Conservation (phyloP, 2,329 filamentous ascomycete species). For the Calonectria pteridis region DNA sequence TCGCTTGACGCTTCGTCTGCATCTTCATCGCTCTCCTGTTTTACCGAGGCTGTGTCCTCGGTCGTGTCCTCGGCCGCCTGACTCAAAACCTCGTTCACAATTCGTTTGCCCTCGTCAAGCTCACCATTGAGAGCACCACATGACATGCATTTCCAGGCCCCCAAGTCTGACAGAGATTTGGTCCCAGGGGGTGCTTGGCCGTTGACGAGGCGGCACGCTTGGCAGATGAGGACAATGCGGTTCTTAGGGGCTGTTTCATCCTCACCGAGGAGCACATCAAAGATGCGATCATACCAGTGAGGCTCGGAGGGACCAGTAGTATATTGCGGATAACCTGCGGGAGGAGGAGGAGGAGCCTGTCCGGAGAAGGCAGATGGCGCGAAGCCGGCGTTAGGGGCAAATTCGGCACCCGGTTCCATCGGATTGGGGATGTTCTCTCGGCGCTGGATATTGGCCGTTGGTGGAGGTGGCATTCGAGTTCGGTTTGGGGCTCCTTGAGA, state of each 20-base stretch:
- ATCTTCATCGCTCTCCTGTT: conserved; percentile 28
- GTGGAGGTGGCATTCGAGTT: conserved; percentile 67
- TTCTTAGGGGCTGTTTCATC: conserved; percentile 95
- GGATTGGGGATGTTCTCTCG: conserved; percentile 45
- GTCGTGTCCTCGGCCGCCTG: conserved; percentile 34
- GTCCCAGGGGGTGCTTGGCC: conserved; percentile 94
- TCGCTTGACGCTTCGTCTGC: conserved; percentile 13
- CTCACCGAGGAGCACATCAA: conserved; percentile 93
- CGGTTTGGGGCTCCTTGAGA: conserved; percentile 48
- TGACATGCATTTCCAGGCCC: conserved; percentile 88
- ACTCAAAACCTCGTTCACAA: conserved; percentile 74
- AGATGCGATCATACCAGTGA: conserved; percentile 94
- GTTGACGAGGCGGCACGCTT: conserved; percentile 87
- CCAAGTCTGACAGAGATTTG: conserved; percentile 81
- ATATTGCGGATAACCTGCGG: conserved; percentile 29
- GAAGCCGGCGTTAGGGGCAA: conserved; percentile 76
- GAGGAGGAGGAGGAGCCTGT: conserved; percentile 23
- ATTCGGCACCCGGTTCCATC: conserved; percentile 69
- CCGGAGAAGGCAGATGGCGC: conserved; percentile 52
- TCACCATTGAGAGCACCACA: conserved; percentile 87
- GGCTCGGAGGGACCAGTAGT: conserved; percentile 53
- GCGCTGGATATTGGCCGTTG: conserved; percentile 73
- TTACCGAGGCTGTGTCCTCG: conserved; percentile 27
- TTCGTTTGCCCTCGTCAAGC: conserved; percentile 79
- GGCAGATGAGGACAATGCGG: conserved; percentile 87